Base-by-base conservation (phyloP, 371 early-diverging fungal genomes). In the Mucor plumbeus region DNA sequence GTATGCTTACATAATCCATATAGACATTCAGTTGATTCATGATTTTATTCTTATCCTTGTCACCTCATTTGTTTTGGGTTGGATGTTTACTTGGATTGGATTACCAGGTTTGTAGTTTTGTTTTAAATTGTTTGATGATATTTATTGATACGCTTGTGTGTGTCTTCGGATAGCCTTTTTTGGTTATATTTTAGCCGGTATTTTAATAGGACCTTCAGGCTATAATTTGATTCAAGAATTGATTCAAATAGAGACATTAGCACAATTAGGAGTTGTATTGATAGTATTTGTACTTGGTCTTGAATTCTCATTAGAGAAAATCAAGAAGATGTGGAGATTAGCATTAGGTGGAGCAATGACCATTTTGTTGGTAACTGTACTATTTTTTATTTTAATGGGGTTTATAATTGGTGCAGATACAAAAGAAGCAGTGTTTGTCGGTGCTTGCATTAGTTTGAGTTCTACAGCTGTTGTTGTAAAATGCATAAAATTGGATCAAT, bases 151-250 rank as follows among this genome's bases (percentile, higher is more conserved):
- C 31, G 10, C 4, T 9, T 38, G 11, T 11, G 11, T 38, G 11
- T 54, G 5, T 34, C 13, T 63, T 35, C 41, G 38, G 14, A 55
- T 31, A 76, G 80, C 85, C 17, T 89, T 89, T 70, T 86, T 89
- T 75, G 90, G 90, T 7, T 86, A 88, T 40, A 82, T 89, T 33
- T 40, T 85, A 14, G 86, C 88, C n/a, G 90, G 90, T 17, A 71
- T 82, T 31, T 11, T 87, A 7, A 72, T 82, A 19, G 87, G 88
- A 1, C 87, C 87, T 1, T 75, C 82, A 2, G 82, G 82, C 5
- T 83, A 76, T 34, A 87, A 86, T 64, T 56, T 75, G 13, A 85
- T 88, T 54, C 78, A 83, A 63, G 81, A 81, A 67, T 61, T 87
- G 10, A 81, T 87, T 47, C 86, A 87, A 65, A 73, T 84, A 15